Base-by-base conservation (phyloP, 352 stramenopile genomes). In the Aphanomyces invadans region DNA sequence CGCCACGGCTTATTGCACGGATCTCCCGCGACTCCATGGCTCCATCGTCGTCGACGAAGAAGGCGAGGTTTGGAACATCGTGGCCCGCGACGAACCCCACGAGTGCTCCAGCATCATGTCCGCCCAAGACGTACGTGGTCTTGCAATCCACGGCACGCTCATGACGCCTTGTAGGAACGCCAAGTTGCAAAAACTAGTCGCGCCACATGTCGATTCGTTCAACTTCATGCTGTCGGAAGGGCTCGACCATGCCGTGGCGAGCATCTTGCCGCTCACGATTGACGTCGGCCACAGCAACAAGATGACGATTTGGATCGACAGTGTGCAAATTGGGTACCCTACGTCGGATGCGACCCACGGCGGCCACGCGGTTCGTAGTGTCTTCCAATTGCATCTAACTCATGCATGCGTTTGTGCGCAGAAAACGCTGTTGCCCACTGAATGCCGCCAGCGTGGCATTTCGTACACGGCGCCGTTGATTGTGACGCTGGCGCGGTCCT, bases 141-240 rank as follows among this genome's bases (percentile, higher is more conserved):
- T 26, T 44, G n/a, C n/a, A n/a, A n/a, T n/a, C n/a, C n/a, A n/a
- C n/a, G n/a, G n/a, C n/a, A n/a, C n/a, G n/a, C n/a, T n/a, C n/a
- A n/a, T n/a, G n/a, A n/a, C n/a, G n/a, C n/a, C n/a, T n/a, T 63
- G n/a, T 70, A 89, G 80, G 53, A 93, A 95, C 78, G 74, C 75
- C 2, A 92, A 89, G 56, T 71, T 95, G 33, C 80, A 90, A 68
- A 86, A 89, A 70, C 84, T 99, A 45, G 94, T 98, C 48, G 79
- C 82, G 54, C 96, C 95, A n/a, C 97, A 99, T 75, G 80, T 99
- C 45, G 92, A 99, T 62, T 98, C 91, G 55, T 99, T 98, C 80
- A 97, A 99, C 76, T 99, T 96, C 69, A 98, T 99, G 69, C 74
- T 99, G 4, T 92, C 95, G 21, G 83, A 97, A 42, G 96, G 96